Percentiles rank a stretch among this genome's conserved stretches.
These are phyloP conservation scores for Botrytis tulipae DNA, from an alignment of 2,329 filamentous ascomycete genomes.

Conservation along the genomic window DNA sequence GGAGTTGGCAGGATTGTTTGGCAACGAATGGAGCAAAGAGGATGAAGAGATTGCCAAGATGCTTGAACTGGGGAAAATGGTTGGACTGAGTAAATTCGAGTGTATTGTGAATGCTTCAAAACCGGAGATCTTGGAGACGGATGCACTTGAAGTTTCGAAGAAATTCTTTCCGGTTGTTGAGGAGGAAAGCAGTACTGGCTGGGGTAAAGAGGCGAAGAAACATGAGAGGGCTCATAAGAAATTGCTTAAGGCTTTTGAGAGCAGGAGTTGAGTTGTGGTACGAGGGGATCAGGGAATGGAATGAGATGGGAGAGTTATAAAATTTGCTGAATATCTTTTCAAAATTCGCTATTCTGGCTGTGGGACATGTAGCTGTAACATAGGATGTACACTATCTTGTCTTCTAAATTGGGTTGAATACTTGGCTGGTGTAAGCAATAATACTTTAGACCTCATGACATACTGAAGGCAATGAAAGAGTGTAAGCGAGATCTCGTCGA, in stretches of 20 bases:
- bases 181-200: background rate
- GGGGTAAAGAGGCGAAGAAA: slow-evolving; percentile 18
- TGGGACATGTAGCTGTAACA: background rate
- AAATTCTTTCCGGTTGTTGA: background rate
- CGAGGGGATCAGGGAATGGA: background rate
- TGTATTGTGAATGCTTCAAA: slow-evolving; percentile 15
- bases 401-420: background rate
- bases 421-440: background rate
- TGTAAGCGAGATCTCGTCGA: background rate
- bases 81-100: slow-evolving; percentile 17
- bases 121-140: background rate
- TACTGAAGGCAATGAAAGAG: background rate
- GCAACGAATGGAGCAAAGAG: slow-evolving; percentile 10
- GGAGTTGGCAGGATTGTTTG: background rate
- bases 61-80: slow-evolving; percentile 7
- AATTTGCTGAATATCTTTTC: background rate
- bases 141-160: background rate
- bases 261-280: background rate
- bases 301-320: background rate
- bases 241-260: background rate
- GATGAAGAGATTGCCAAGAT: background rate
- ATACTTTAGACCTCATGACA: background rate
- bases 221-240: slow-evolving; percentile 14
- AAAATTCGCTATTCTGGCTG: background rate
- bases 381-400: background rate